Evolutionary conservation across 257 asterid genomes (phyloP).

Genomic region (Gentiana straminea): DNA sequence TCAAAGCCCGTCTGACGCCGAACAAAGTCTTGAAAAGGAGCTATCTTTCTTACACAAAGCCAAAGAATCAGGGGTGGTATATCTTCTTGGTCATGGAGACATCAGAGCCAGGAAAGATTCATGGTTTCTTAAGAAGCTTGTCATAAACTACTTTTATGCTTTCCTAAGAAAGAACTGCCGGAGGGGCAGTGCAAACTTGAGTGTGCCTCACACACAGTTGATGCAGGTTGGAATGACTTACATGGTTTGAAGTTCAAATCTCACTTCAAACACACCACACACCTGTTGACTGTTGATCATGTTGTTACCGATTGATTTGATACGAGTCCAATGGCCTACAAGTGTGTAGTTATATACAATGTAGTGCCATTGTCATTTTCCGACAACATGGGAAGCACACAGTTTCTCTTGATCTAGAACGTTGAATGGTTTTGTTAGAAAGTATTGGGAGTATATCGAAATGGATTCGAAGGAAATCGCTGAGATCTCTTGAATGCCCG

Average conservation of each 20-base stretch:
- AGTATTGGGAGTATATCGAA: no score
- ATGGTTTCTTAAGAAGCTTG: slow-evolving; percentile 87
- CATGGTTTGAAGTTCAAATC: slow-evolving; percentile 53
- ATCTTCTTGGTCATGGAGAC: slow-evolving; percentile 89
- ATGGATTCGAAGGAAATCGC: no score
- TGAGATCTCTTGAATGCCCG: no score
- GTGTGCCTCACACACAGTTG: slow-evolving; percentile 79
- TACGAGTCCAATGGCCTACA: no score
- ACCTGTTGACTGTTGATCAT: no score
- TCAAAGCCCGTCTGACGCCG: slow-evolving; percentile 38
- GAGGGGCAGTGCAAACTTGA: slow-evolving; percentile 77
- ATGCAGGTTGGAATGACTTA: slow-evolving; percentile 95
- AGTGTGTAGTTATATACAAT: no score
- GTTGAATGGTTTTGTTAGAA: no score
- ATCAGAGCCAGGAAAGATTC: slow-evolving; percentile 90
- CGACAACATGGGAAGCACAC: no score
- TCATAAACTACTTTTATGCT: slow-evolving; percentile 79
- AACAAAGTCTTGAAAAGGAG: slow-evolving; percentile 83
- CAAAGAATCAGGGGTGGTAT: slow-evolving; percentile 81
- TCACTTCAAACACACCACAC: no score
- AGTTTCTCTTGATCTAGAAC: no score
- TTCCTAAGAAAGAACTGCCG: slow-evolving; percentile 87
- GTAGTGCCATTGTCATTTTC: no score
- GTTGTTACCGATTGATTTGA: no score
- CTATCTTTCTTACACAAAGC: slow-evolving; percentile 70